Evolutionary conservation across 306 rosid species (phyloP), one percentile per base, ranked within the genome.

Genomic region (Datisca glomerata): DNA sequence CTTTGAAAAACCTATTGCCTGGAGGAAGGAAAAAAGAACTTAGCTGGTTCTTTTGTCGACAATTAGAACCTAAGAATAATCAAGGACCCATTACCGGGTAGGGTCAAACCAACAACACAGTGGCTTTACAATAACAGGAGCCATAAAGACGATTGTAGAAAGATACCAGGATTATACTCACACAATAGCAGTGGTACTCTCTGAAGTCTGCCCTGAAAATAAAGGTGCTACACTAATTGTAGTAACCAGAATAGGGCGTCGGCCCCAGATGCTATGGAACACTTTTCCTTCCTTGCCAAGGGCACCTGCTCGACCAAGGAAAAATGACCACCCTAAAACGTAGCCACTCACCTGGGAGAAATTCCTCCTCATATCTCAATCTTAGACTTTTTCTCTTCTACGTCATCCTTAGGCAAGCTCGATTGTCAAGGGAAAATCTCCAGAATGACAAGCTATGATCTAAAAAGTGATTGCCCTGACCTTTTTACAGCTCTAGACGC

Each of bases 1-100:
- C 45, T 41, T 41, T 41, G 27, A 21, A 41, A 41, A 41, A 41
- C n/a, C n/a, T n/a, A n/a, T n/a, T n/a, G n/a, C n/a, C n/a, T n/a
- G n/a, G n/a, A n/a, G n/a, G n/a, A n/a, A n/a, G n/a, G n/a, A n/a
- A n/a, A n/a, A n/a, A n/a, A n/a, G n/a, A n/a, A n/a, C n/a, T n/a
- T n/a, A n/a, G 23, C 18, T 41, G 18, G 16, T 41, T 8, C 28
- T 14, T 41, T 41, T n/a, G n/a, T n/a, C n/a, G n/a, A n/a, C n/a
- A n/a, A n/a, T n/a, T n/a, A 41, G 31, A 25, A 25, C 31, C 31
- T 25, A 8, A 25, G 31, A 25, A 25, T 25, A 25, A 4, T 25
- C 31, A 25, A 25, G 31, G 31, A 25, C 31, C 31, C 31, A 25
- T 25, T 25, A 25, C 31, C 31, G 31, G 8, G 31, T 8, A 25